Percentiles rank a stretch among this genome's conserved stretches.
Conservation (phyloP, 805 yeast genomes). For the Lipomyces sp. region DNA sequence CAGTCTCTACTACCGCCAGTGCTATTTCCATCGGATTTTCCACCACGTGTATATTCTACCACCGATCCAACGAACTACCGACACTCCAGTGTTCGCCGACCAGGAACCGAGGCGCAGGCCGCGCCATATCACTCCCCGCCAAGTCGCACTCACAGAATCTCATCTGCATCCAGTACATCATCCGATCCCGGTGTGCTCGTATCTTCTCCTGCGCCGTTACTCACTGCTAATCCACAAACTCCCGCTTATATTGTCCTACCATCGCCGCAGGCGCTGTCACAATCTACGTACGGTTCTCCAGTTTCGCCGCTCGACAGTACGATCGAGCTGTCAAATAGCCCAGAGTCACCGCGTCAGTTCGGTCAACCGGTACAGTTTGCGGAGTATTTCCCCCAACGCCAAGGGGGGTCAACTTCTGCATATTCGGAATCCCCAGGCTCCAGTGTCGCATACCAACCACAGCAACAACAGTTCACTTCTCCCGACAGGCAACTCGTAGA, state of each 20-base stretch:
- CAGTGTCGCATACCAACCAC: not conserved
- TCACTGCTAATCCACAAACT: not conserved
- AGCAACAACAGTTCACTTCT: not conserved
- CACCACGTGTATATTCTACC: constrained; percentile 12
- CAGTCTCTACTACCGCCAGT: constrained; percentile 1
- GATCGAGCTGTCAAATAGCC: not conserved
- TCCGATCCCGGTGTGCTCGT: not conserved
- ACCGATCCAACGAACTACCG: constrained; percentile 28
- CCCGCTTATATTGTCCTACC: not conserved
- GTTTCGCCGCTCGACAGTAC: not conserved
- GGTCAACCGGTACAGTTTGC: constrained; percentile 1
- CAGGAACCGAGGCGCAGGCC: not conserved
- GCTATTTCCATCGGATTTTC: not conserved
- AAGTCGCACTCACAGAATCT: constrained; percentile 6
- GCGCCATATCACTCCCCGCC: not conserved
- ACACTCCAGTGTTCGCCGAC: constrained; percentile 23
- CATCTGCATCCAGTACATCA: not conserved
- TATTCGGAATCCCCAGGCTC: not conserved
- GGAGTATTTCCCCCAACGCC: not conserved
- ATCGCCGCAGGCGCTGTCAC: not conserved
- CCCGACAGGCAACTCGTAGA: not conserved
- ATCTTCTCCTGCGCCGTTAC: not conserved
- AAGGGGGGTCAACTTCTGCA: not conserved
- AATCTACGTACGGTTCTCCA: not conserved
- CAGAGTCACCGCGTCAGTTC: constrained; percentile 12